These are phyloP conservation scores for Colletotrichum gloeosporioides DNA, from an alignment of 2,329 filamentous ascomycete genomes.

Conservation along the genomic window DNA sequence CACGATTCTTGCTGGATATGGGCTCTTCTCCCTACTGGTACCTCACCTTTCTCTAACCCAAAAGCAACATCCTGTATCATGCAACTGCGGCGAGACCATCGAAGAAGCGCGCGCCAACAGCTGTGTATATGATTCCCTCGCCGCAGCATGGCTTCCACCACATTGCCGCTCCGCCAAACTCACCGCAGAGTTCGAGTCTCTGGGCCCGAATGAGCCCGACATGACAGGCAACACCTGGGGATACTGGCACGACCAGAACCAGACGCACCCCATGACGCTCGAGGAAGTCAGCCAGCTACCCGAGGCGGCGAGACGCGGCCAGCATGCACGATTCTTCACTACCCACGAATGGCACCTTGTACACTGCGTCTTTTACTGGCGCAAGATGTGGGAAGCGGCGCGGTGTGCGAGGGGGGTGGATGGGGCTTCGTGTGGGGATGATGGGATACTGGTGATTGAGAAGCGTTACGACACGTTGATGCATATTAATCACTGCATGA, in stretches of 20 bases:
- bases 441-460: not conserved
- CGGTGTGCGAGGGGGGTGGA: not conserved
- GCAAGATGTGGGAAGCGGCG: constrained; percentile 26
- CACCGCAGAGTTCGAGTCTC: constrained; percentile 33
- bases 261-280: constrained; percentile 25
- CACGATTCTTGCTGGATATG: not conserved
- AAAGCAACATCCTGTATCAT: constrained; percentile 4
- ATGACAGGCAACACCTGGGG: constrained; percentile 26
- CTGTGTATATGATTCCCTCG: constrained; percentile 39
- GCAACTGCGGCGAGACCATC: constrained; percentile 35
- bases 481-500: constrained; percentile 3
- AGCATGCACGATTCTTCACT: constrained; percentile 21
- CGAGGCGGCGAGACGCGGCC: constrained; percentile 16
- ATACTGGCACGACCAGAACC: constrained; percentile 34
- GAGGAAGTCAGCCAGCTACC: constrained; percentile 19
- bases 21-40: not conserved
- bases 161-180: constrained; percentile 38
- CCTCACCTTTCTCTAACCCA: not conserved
- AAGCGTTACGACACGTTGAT: constrained; percentile 6
- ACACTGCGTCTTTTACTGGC: constrained; percentile 39
- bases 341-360: constrained; percentile 33
- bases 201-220: constrained; percentile 32
- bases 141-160: constrained; percentile 37
- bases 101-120: constrained; percentile 29
- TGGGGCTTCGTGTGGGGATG: not conserved